These are phyloP conservation scores for Lathyrus aphaca DNA, from an alignment of 306 rosid species.

Conservation along the genomic window DNA sequence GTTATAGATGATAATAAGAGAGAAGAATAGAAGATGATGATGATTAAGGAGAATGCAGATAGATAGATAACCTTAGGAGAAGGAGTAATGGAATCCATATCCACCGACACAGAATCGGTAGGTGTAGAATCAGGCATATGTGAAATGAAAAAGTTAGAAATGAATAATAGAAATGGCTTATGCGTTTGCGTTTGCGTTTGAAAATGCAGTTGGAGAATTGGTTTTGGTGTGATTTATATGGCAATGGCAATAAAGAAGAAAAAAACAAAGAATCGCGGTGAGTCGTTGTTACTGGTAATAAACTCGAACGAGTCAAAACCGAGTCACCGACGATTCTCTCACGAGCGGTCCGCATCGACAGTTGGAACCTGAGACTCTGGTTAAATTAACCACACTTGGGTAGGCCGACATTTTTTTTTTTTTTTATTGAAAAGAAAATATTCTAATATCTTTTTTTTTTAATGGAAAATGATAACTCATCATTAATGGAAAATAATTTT, in stretches of 20 bases:
- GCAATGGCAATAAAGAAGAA: constrained; percentile 15
- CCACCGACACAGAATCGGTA: constrained; percentile 84
- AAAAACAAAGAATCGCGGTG: constrained; percentile 6
- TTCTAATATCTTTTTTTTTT: neutral
- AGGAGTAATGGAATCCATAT: constrained; percentile 75
- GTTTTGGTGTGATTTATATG: neutral
- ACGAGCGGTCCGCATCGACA: constrained; percentile 62
- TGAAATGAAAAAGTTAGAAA: neutral
- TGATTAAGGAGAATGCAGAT: constrained; percentile 20
- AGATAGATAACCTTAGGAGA: constrained; percentile 58
- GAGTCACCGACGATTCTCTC: constrained; percentile 97
- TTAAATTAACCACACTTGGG: constrained; percentile 66
- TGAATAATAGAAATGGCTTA: neutral
- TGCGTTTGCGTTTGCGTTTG: constrained; percentile 37
- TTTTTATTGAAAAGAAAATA: neutral
- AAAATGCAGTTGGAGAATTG: constrained; percentile 2
- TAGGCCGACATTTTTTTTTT: constrained; percentile 60
- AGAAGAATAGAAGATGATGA: neutral
- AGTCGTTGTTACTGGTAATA: neutral
- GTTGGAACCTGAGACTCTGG: constrained; percentile 48
- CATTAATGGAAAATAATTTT: no score
- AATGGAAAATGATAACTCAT: neutral
- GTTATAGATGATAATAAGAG: constrained; percentile 11
- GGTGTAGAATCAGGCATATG: constrained; percentile 45
- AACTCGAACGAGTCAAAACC: constrained; percentile 55